Base-by-base conservation (phyloP, 352 stramenopile species). In the Pythium insidiosum region DNA sequence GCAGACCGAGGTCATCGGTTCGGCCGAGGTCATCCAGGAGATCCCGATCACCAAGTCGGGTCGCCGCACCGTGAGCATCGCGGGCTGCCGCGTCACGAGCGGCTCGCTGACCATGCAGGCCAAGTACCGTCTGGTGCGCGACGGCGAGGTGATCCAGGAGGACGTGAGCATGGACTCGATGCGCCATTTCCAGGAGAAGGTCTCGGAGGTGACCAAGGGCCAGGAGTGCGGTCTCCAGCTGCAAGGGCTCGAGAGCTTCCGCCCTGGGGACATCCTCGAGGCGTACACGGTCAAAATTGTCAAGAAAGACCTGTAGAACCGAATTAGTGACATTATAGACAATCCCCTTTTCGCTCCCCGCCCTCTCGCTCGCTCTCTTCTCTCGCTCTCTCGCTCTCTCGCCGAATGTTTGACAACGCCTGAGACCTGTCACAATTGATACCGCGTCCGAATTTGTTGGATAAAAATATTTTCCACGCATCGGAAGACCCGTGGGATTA, bases 181-280 rank as follows among this genome's bases (percentile, higher is more conserved):
- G 68, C 73, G 71, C 19, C 79, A 94, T 53, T 95, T 96, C 60
- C 93, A 97, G 59, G 83, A 95, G 34, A 92, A 97, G 57, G 90
- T 97, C 3, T 71, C 86, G 16, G 72, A 95, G 56, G 86, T 97
- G 12, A 81, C 67, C 38, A 87, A 95, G 58, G 96, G 96, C 41
- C 88, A 97, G 52, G 97, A 99, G 63, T 99, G 96, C 61, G 97
- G 97, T 44, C 94, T 99, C 53, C 88, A 95, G 53, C 76, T 99
- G 31, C 77, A 84, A 20, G 98, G 86, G 50, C 76, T 71, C 34
- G 58, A 98, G 68, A 80, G 94, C 9, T 98, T 98, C 66, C 46
- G 95, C 70, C 66, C 79, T 29, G 95, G 89, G 29, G 96, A 99
- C 65, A 53, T 98, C 18, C 89, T 99, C 48, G 92, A 99, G 67